Evolutionary conservation across 768 basidiomycete genomes (phyloP).

Genomic region (Termitomyces sp.): DNA sequence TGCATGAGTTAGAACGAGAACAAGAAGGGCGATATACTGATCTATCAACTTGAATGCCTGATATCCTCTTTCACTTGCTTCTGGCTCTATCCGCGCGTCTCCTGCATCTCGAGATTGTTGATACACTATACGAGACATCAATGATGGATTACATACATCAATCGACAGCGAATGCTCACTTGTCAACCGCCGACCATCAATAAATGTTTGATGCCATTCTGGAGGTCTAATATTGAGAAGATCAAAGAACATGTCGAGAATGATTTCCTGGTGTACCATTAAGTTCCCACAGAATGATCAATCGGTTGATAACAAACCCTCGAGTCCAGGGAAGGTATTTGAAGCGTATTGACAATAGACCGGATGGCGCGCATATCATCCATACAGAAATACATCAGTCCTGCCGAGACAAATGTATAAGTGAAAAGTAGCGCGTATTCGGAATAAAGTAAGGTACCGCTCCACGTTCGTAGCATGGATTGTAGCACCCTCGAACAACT

Average conservation of each 20-base stretch:
- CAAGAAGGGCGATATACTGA: constrained; percentile 84
- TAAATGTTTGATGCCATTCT: constrained; percentile 90
- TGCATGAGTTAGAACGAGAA: constrained; percentile 79
- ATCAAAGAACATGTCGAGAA: constrained; percentile 93
- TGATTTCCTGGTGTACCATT: constrained; percentile 59
- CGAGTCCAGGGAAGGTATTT: constrained; percentile 83
- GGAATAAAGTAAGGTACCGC: constrained; percentile 58
- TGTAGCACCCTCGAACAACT: constrained; percentile 74
- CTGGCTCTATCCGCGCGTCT: constrained; percentile 25
- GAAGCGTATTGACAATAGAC: constrained; percentile 77
- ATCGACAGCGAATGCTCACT: constrained; percentile 39
- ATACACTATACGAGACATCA: constrained; percentile 46
- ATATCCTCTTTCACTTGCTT: constrained; percentile 39
- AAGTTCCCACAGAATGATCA: neutral
- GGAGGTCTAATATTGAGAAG: constrained; percentile 88
- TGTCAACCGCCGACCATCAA: constrained; percentile 82
- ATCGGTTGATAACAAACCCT: constrained; percentile 46
- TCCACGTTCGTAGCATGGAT: constrained; percentile 87
- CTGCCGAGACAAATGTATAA: constrained; percentile 25
- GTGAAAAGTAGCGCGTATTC: neutral
- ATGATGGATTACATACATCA: neutral
- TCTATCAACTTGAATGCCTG: constrained; percentile 79
- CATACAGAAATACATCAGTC: constrained; percentile 91
- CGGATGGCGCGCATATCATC: constrained; percentile 82
- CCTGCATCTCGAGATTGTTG: constrained; percentile 43